Evolutionary conservation across 768 basidiomycete species (phyloP), one percentile per base, ranked within the genome.

Genomic region (Termitomyces sp.): DNA sequence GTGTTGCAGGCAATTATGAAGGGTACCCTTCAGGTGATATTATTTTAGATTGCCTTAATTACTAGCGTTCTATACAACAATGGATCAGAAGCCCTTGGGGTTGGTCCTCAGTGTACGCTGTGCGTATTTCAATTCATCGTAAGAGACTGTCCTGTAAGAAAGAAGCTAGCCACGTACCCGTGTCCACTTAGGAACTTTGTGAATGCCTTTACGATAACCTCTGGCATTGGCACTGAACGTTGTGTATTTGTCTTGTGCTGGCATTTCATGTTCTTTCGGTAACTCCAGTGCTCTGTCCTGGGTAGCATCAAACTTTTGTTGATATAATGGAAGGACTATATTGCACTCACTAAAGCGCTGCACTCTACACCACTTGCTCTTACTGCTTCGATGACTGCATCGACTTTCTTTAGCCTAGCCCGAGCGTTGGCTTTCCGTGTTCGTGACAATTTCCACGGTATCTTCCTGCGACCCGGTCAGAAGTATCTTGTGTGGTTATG

Each of bases 171-270:
- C 30, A 76, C 89, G 60, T 64, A 95, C 95, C 73, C 93, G 81
- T 52, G 95, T 97, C 85, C 89, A 98, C 69, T 97, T 96, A n/a
- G 95, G 95, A 30, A 96, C 91, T 68, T 95, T 95, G 76, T 98
- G 95, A 51, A 97, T 93, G 27, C 93, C 91, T 67, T 98, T 98
- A 46, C 96, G 78, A 73, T 96, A 99, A 6, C 91, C 89, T 58
- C 72, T 78, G 1, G 77, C 76, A 42, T 82, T 84, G 4, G 83
- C 78, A 41, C 82, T 84, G 74, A 95, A 98, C 20, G 90, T 84
- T 4, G 95, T 97, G 76, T 98, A 99, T 73, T 99, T 99, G 78
- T 98, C 96, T 67, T 81, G 85, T 1, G 96, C 76, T 12, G 76
- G 80, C 97, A 98, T 98, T 73, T 97, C 93, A 63, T 88, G 80